Evolutionary conservation across 768 basidiomycete genomes (phyloP), one percentile per base, ranked within the genome.

Genomic region (Gymnopilus junonius): DNA sequence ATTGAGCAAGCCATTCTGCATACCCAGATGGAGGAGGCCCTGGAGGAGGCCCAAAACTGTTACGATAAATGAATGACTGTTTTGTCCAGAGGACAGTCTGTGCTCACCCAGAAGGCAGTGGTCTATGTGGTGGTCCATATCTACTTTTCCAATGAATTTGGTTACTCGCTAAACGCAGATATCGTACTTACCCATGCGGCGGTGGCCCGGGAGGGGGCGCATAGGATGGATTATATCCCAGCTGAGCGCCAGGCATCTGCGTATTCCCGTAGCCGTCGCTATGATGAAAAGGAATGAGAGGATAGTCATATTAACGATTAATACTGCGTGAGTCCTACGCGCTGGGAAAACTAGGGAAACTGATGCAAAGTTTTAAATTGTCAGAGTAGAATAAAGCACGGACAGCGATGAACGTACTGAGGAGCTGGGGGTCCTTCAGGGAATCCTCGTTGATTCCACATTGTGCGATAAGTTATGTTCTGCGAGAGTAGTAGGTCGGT

Each of bases 211-310:
- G 67, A 55, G 71, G 71, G 11, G 76, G 71, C 11, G 62, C 67
- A 55, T 77, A 77, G 27, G 78, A 73, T 27, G 82, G 79, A 14
- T 77, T 70, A 63, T 84, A 83, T 25, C 78, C 80, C 35, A 72
- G 40, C 40, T 71, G 63, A 42, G 70, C 66, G 12, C 55, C 64
- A 43, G 71, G 69, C 21, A 71, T 69, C 14, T 55, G 54, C 11
- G 35, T 11, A 14, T 29, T 25, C 50, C 69, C 62, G 63, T 66
- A 65, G 25, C 61, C 65, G 61, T 64, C 65, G 7, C 67, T 69
- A 40, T 21, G 14, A 27, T 21, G 5, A 11, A 39, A 55, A 7
- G 25, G 32, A 14, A 35, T 59, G 10, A 29, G 17, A 27, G 4
- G 8, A 17, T 14, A 59, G 15, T 51, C 25, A n/a, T 32, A 21